phyloP scores from a whole-genome alignment of 257 asterid genomes.

The Petunia axillaris region DNA sequence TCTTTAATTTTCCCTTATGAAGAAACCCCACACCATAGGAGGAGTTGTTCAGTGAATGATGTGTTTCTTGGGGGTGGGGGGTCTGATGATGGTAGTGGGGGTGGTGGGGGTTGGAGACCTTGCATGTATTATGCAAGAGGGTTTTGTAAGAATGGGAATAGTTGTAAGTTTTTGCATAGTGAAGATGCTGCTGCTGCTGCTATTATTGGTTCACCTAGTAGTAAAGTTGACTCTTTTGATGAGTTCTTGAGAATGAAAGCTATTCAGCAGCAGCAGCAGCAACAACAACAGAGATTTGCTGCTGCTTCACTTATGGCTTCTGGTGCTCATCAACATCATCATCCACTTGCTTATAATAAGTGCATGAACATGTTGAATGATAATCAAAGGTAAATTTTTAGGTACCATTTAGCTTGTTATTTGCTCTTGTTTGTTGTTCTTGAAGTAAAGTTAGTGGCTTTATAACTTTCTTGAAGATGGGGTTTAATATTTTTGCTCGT shows the following conservation, averaged over 20 bases:
- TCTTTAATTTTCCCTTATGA: constrained; percentile 58
- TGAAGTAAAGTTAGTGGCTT: constrained; percentile 31
- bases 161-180: constrained; percentile 67
- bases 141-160: constrained; percentile 69
- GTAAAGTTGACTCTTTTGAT: constrained; percentile 54
- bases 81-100: constrained; percentile 48
- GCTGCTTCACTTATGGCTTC: constrained; percentile 60
- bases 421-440: background rate
- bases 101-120: constrained; percentile 79
- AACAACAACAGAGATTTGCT: constrained; percentile 82
- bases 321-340: constrained; percentile 63
- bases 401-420: background rate
- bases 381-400: constrained; percentile 57
- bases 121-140: constrained; percentile 87
- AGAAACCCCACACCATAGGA: constrained; percentile 55
- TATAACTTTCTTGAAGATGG: background rate
- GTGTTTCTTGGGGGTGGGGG: constrained; percentile 63
- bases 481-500: background rate
- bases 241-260: constrained; percentile 76
- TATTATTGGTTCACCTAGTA: constrained; percentile 57
- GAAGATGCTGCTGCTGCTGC: constrained; percentile 28
- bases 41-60: constrained; percentile 80
- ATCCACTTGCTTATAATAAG: constrained; percentile 59
- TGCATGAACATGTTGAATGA: constrained; percentile 68
- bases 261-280: constrained; percentile 68